Conservation (phyloP, 2,329 filamentous ascomycete genomes). For the Epichloe festucae region DNA sequence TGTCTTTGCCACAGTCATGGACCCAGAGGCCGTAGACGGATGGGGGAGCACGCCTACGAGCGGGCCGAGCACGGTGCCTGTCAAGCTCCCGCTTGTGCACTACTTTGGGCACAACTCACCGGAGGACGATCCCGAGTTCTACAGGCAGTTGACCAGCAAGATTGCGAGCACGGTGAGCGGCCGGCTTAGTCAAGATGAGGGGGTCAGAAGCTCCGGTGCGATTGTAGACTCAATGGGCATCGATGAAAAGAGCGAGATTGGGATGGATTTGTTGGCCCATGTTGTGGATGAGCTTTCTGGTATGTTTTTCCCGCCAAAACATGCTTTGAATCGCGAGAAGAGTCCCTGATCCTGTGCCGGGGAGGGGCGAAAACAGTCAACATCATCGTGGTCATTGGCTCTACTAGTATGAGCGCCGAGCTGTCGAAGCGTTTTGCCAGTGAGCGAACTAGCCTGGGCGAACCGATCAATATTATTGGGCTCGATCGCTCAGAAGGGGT, state of each 20-base stretch:
- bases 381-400: constrained; percentile 70
- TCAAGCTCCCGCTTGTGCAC: constrained; percentile 86
- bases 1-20: constrained; percentile 77
- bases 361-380: constrained; percentile 42
- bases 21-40: constrained; percentile 64
- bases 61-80: constrained; percentile 74
- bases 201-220: constrained; percentile 60
- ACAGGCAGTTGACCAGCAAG: constrained; percentile 59
- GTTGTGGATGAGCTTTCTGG: constrained; percentile 47
- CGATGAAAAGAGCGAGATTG: constrained; percentile 50
- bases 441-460: constrained; percentile 43
- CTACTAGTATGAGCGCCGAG: constrained; percentile 61
- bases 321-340: not conserved
- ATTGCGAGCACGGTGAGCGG: constrained; percentile 69
- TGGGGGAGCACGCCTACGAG: constrained; percentile 88
- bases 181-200: constrained; percentile 61
- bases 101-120: constrained; percentile 67
- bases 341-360: not conserved
- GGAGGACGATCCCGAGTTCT: constrained; percentile 60
- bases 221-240: constrained; percentile 74
- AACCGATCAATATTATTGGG: constrained; percentile 61
- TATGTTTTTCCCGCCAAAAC: constrained; percentile 11
- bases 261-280: constrained; percentile 69
- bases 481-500: constrained; percentile 80
- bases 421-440: constrained; percentile 55